Conservation (phyloP, 768 basidiomycete genomes). For the Serendipita sp. region DNA sequence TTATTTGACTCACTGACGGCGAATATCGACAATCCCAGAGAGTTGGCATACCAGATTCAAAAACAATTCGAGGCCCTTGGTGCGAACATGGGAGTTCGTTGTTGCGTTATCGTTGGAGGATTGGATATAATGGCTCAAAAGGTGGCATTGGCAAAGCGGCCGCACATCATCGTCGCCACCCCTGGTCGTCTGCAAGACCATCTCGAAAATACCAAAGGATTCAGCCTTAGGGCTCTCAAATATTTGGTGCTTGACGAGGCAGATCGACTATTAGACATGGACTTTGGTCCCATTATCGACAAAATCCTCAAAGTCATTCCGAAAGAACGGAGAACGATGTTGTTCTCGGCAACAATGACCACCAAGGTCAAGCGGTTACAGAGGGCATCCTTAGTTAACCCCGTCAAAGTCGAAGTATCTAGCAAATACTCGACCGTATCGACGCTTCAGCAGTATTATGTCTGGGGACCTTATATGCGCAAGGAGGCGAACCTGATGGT, state of each 20-base stretch:
- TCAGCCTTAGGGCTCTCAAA: conserved; percentile 68
- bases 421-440: conserved; percentile 93
- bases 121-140: conserved; percentile 83
- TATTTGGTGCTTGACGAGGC: conserved; percentile 97
- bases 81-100: conserved; percentile 81
- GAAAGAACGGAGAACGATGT: conserved; percentile 83
- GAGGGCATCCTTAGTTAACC: conserved; percentile 81
- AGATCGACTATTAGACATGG: conserved; percentile 88
- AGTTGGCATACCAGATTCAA: conserved; percentile 96
- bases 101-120: conserved; percentile 87
- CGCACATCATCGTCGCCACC: conserved; percentile 90
- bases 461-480: conserved; percentile 78
- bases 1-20: background rate
- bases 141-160: conserved; percentile 81
- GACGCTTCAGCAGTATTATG: conserved; percentile 88
- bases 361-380: conserved; percentile 95
- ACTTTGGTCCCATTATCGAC: conserved; percentile 90
- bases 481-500: conserved; percentile 88
- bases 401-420: conserved; percentile 85
- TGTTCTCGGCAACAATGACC: conserved; percentile 98
- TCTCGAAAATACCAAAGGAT: conserved; percentile 94
- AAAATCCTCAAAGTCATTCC: conserved; percentile 93
- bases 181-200: conserved; percentile 89
- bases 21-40: conserved; percentile 27
- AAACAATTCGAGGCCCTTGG: conserved; percentile 90